Conservation (phyloP, 768 basidiomycete species). For the Pisolithus orientalis region DNA sequence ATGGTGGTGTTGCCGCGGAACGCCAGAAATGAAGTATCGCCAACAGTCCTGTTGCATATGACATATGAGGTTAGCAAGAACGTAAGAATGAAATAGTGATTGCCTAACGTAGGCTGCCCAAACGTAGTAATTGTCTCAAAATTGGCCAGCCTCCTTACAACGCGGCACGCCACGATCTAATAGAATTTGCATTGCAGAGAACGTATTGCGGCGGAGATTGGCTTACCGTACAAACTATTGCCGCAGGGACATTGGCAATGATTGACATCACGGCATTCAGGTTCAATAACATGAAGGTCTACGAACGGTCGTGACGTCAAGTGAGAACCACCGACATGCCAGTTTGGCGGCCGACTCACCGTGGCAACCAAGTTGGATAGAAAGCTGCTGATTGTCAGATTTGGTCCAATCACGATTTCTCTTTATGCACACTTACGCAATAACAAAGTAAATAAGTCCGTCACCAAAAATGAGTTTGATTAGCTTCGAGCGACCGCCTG, state of each 20-base stretch:
- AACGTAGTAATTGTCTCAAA: conserved; percentile 40
- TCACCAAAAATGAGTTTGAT: conserved; percentile 65
- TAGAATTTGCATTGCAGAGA: conserved; percentile 1
- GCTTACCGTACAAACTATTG: conserved; percentile 59
- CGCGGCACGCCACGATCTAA: conserved; percentile 59
- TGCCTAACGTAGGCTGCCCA: conserved; percentile 47
- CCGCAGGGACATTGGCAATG: conserved; percentile 68
- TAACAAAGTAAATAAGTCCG: conserved; percentile 64
- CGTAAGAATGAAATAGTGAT: conserved; percentile 22
- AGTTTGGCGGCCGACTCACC: conserved; percentile 11
- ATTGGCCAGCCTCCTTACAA: conserved; percentile 59
- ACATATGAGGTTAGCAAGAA: conserved; percentile 7
- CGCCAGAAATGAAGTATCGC: conserved; percentile 48
- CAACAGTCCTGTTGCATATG: conserved; percentile 27
- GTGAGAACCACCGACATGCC: too few relatives aligned
- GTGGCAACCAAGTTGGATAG: conserved; percentile 58
- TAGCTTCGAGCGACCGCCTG: conserved; percentile 47
- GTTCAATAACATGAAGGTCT: conserved; percentile 61
- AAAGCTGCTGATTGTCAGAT: conserved; percentile 39
- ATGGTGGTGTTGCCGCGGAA: conserved; percentile 42
- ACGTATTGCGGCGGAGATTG: not conserved
- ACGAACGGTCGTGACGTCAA: not conserved
- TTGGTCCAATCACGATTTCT: not conserved
- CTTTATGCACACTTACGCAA: conserved; percentile 46
- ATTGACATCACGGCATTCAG: conserved; percentile 70